Conservation (phyloP, 345 rosid genomes). For the Dipteronia sinensis region DNA sequence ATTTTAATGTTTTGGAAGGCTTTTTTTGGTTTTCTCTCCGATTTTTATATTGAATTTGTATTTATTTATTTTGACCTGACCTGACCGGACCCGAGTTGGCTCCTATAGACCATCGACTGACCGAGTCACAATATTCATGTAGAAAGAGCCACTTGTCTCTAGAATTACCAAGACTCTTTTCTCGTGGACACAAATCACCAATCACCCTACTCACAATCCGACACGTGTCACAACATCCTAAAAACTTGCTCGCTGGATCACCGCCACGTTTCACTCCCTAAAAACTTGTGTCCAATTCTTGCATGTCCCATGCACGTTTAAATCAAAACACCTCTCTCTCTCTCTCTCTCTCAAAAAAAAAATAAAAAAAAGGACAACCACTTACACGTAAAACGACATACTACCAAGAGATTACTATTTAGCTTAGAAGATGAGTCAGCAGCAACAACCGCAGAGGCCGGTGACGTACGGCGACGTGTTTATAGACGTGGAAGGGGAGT, state of each 20-base stretch:
- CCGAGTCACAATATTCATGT: not conserved
- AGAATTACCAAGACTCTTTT: not conserved
- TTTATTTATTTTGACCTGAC: no score
- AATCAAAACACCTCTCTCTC: not conserved
- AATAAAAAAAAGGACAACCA: not conserved
- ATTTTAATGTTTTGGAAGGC: no score
- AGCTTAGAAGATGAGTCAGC: constrained; percentile 38
- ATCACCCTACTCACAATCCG: not conserved
- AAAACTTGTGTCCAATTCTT: constrained; percentile 8
- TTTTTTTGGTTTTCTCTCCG: no score
- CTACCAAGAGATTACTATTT: no score
- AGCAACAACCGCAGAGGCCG: constrained; percentile 36
- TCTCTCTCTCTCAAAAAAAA: no score
- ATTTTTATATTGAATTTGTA: no score
- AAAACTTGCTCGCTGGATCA: not conserved
- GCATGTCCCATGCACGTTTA: constrained; percentile 28
- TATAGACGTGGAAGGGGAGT: constrained; percentile 25
- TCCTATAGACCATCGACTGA: no score
- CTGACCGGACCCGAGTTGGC: no score
- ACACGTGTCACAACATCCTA: not conserved
- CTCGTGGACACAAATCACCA: not conserved
- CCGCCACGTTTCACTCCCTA: constrained; percentile 11
- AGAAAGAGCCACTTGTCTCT: not conserved
- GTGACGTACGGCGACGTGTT: constrained; percentile 41
- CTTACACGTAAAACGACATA: no score